Evolutionary conservation across 2,329 filamentous ascomycete genomes (phyloP), one percentile per base, ranked within the genome.

Genomic region (Beauveria australis): DNA sequence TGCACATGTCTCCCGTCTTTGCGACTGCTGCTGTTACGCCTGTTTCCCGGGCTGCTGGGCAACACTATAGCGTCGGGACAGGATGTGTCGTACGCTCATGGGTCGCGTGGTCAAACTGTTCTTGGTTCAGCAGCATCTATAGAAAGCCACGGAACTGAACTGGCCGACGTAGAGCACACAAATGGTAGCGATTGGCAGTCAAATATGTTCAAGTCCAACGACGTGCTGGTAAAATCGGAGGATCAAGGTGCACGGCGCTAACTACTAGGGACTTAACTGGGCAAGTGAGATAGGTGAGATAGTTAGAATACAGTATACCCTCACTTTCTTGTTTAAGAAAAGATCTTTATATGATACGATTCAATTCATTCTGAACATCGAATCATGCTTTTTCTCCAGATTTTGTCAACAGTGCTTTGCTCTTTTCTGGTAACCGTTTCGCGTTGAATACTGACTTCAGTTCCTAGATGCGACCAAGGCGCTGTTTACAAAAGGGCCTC

Each of bases 1-100:
- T 67, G 66, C 58, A 63, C 63, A 19, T 67, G 65, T 60, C 64
- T 68, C 49, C 66, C 67, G 2, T 60, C 64, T 8, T 46, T 67
- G 12, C 65, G 66, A 19, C 54, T 66, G 16, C 53, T 66, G 26
- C 63, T 68, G 3, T 26, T 64, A 7, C 63, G 64, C 14, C 24
- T 62, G 22, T 67, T 65, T 53, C 66, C 63, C 3, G 40, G 44
- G n/a, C 47, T 66, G 16, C 59, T 64, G 33, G 62, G 63, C 8
- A 59, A n/a, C 56, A 53, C 22, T 8, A 24, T 30, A 9, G 37
- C 37, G 8, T 59, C 56, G 24, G 37, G 24, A 6, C 24, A 8
- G 14, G 12, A 16, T 8, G 48, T 44, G n/a, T 53, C 56, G 6
- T 46, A 51, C n/a, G 56, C n/a, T 12, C 56, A 53, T 19, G 22